Evolutionary conservation across 2,329 filamentous ascomycete species (phyloP).

Genomic region (Gaeumannomyces tritici): DNA sequence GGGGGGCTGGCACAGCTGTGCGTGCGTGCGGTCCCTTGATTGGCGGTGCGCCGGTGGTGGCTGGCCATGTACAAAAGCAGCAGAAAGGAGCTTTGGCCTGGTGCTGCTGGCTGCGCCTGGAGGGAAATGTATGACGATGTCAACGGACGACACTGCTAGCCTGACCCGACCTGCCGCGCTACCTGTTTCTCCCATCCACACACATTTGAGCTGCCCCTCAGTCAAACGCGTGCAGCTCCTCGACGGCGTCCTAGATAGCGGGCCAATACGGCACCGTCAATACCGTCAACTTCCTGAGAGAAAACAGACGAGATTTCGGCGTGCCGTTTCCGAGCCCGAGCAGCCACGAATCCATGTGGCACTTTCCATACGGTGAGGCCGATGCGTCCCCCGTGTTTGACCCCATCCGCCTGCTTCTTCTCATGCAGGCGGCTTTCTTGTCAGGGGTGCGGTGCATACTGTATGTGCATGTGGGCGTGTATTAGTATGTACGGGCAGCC

Average conservation of each 20-base stretch:
- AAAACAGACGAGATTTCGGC: too few relatives aligned
- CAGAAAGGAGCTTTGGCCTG: not conserved
- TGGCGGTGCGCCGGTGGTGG: not conserved
- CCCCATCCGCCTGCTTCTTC: not conserved
- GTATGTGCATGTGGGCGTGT: too few relatives aligned
- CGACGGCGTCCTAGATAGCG: not conserved
- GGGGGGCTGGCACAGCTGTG: too few relatives aligned
- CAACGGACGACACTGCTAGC: constrained; percentile 10
- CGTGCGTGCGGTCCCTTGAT: not conserved
- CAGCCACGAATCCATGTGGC: not conserved
- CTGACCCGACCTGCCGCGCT: too few relatives aligned
- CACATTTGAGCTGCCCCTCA: too few relatives aligned
- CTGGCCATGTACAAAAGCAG: not conserved
- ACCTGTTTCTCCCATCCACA: too few relatives aligned
- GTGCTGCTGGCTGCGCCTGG: too few relatives aligned
- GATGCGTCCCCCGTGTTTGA: not conserved
- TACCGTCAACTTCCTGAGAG: not conserved
- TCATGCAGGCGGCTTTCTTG: not conserved
- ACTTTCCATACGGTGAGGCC: too few relatives aligned
- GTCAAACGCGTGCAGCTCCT: too few relatives aligned
- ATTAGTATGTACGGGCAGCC: too few relatives aligned
- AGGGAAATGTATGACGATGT: constrained; percentile 16
- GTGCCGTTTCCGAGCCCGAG: not conserved
- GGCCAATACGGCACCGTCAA: not conserved
- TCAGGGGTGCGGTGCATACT: not conserved